phyloP scores from a whole-genome alignment of 257 asterid genomes.

The Buddleja alternifolia region DNA sequence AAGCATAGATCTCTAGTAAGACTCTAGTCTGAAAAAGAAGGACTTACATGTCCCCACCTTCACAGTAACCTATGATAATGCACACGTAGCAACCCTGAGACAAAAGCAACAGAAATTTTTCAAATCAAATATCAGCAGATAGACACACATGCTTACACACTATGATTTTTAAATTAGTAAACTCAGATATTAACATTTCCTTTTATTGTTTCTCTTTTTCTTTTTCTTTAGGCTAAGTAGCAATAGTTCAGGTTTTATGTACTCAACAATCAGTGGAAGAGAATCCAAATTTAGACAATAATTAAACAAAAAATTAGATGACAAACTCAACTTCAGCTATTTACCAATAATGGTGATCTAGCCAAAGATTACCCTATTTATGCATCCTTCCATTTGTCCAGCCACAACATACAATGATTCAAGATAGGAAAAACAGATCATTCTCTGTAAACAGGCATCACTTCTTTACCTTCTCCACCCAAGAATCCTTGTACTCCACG shows the following conservation, averaged over 20 bases:
- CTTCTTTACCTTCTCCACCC: constrained; percentile 88
- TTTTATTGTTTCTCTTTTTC: not conserved
- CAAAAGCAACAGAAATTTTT: constrained; percentile 18
- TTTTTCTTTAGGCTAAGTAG: constrained; percentile 12
- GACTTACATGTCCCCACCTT: constrained; percentile 96
- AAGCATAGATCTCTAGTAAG: constrained; percentile 14
- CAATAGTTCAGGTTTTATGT: constrained; percentile 3
- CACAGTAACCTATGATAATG: constrained; percentile 91
- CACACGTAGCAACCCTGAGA: constrained; percentile 95
- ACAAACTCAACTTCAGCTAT: not conserved
- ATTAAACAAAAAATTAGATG: not conserved
- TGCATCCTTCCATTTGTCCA: not conserved
- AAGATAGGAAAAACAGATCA: not conserved
- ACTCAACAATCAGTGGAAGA: constrained; percentile 14
- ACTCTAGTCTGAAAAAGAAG: constrained; percentile 12
- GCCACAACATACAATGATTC: constrained; percentile 13
- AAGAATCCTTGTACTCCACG: constrained; percentile 94
- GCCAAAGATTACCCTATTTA: not conserved
- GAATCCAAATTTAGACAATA: constrained; percentile 3
- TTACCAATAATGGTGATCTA: constrained; percentile 1
- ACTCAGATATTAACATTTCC: not conserved
- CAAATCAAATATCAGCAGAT: constrained; percentile 18
- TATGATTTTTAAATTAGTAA: not conserved
- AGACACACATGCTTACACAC: constrained; percentile 2
- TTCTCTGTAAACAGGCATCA: constrained; percentile 15